These are phyloP conservation scores for Orbilia brochopaga DNA, from an alignment of 2,329 filamentous ascomycete genomes.

Conservation along the genomic window DNA sequence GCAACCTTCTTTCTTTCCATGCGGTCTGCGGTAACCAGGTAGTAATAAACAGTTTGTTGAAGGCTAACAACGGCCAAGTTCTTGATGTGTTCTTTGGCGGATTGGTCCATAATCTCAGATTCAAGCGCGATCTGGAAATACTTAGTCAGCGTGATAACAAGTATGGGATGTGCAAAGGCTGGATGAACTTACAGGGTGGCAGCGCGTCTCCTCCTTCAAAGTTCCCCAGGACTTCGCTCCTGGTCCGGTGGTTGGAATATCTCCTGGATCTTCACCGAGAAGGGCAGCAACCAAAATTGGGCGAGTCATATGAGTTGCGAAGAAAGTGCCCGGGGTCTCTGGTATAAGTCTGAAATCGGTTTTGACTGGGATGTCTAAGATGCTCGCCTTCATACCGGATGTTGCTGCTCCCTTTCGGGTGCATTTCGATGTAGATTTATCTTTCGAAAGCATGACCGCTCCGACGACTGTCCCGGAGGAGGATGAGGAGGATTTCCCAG, in stretches of 20 bases:
- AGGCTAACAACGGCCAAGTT: slow-evolving; percentile 9
- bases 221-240: slow-evolving; percentile 35
- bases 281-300: slow-evolving; percentile 23
- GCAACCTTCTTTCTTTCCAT: slow-evolving; percentile 22
- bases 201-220: slow-evolving; percentile 21
- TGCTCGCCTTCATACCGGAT: background rate
- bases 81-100: slow-evolving; percentile 40
- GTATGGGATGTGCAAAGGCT: background rate
- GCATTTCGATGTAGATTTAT: background rate
- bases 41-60: slow-evolving; percentile 42
- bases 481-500: too few species aligned
- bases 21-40: slow-evolving; percentile 17
- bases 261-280: background rate
- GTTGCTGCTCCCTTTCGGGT: slow-evolving; percentile 3
- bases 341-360: background rate
- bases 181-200: slow-evolving; percentile 11
- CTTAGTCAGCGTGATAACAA: background rate
- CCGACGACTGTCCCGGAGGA: background rate
- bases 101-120: slow-evolving; percentile 8
- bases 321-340: slow-evolving; percentile 12
- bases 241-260: slow-evolving; percentile 30
- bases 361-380: background rate
- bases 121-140: slow-evolving; percentile 8
- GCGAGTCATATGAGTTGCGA: slow-evolving; percentile 19
- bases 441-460: background rate